Base-by-base conservation (phyloP, 768 basidiomycete species). In the Trametes sanguinea region DNA sequence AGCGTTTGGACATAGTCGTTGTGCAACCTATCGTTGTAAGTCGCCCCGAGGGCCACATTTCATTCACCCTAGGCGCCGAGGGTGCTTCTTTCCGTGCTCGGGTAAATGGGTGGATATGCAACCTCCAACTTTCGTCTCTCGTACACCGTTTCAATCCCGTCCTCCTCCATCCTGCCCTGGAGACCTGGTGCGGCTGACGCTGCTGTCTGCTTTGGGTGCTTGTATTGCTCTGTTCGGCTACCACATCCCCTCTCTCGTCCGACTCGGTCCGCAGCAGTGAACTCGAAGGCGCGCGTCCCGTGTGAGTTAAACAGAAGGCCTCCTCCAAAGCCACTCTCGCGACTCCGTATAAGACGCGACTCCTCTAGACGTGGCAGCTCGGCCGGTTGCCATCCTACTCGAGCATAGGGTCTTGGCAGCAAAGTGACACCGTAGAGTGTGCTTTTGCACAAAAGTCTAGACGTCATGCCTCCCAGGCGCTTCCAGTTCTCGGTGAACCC, bases 401-500 rank as follows among this genome's bases (percentile, higher is more conserved):
- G 22, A 22, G 22, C 22, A 22, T 22, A 22, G 22, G 22, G 22
- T 22, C 22, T 22, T 22, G 22, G 22, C 22, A 22, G 22, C 22
- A 22, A 22, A 22, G 22, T 22, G 22, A 37, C 11, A 37, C 11
- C 35, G 6, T 37, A 37, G 35, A 37, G 6, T 37, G 6, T 37
- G 35, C 35, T 37, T 11, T 37, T 37, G 35, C 11, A 4, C 29
- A 51, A 33, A 29, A 22, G 33, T n/a, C 45, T 51, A 48, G 57
- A 54, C 62, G 46, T 52, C 52, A 72, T 72, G 71, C 59, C 68
- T 44, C 66, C 69, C 13, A 68, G 63, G 54, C 71, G 69, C 48
- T 63, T 64, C 48, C 68, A 69, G 35, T 63, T 72, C 60, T 69
- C 68, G 9, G 43, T 71, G 30, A 71, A 70, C 39, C 71, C 77